Conservation (phyloP, 805 yeast genomes). For the Candida maesae region DNA sequence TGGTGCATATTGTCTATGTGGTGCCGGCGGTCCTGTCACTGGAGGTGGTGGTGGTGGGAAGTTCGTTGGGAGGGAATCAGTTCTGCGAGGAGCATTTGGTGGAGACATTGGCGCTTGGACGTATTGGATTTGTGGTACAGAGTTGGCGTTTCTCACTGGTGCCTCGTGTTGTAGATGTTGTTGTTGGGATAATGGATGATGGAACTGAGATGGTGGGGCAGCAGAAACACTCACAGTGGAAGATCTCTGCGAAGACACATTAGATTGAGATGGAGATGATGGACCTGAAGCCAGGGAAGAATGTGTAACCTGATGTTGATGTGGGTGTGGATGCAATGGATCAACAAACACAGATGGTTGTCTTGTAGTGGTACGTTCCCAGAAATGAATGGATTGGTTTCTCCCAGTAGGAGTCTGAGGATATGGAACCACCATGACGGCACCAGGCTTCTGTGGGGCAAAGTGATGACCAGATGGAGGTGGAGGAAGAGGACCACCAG, state of each 20-base stretch:
- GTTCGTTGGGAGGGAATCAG: conserved; percentile 19
- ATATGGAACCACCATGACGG: conserved; percentile 11
- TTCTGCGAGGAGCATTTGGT: conserved; percentile 9
- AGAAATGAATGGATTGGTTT: conserved; percentile 24
- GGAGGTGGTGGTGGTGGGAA: conserved; percentile 10
- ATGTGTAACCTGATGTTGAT: not conserved
- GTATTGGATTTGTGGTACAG: conserved; percentile 18
- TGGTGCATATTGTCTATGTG: conserved; percentile 18
- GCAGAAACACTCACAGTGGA: conserved; percentile 10
- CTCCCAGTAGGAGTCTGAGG: conserved; percentile 10
- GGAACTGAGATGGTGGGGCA: conserved; percentile 4
- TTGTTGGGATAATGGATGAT: conserved; percentile 8
- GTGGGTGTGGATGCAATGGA: conserved; percentile 19
- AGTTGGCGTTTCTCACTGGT: conserved; percentile 4
- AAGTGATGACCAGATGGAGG: too few relatives aligned
- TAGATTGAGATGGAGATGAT: conserved; percentile 8
- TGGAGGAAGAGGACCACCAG: not conserved
- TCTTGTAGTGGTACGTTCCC: conserved; percentile 23
- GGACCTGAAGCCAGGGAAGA: conserved; percentile 8
- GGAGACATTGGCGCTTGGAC: conserved; percentile 7
- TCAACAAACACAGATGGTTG: conserved; percentile 27
- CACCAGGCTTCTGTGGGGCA: conserved; percentile 4
- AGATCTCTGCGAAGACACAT: conserved; percentile 9
- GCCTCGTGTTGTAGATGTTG: conserved; percentile 3
- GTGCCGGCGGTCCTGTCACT: not conserved